Evolutionary conservation across 1,284 basidiomycete genomes (phyloP), one percentile per base, ranked within the genome.

Genomic region (Fomes fomentarius): DNA sequence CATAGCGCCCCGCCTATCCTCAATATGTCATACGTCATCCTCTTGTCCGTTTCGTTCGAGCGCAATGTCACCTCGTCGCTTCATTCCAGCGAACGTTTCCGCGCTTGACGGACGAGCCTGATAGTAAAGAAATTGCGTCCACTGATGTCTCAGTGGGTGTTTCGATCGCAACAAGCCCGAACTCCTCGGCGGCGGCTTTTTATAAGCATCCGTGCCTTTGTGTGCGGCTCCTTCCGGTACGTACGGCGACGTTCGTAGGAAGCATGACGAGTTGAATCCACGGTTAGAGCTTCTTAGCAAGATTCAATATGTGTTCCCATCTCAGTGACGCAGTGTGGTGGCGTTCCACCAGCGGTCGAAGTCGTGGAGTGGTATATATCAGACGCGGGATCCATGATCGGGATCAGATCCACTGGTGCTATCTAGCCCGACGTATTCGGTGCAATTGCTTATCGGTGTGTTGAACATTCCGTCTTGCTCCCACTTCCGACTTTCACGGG

Each of bases 1-100:
- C n/a, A n/a, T n/a, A n/a, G n/a, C n/a, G n/a, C n/a, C n/a, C n/a
- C n/a, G n/a, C n/a, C n/a, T n/a, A n/a, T n/a, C n/a, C n/a, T n/a
- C n/a, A n/a, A n/a, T n/a, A n/a, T 31, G 30, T 46, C 44, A 33
- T 46, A 47, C 33, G 31, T 47, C 45, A 37, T 17, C 22, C 14
- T 9, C 21, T 11, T 33, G 21, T n/a, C 14, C 45, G 24, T 37
- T 47, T n/a, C 34, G 26, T 34, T 35, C 31, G 19, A 15, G 26
- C 24, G 24, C 22, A 26, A 25, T n/a, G 15, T 28, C 21, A 47
- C 12, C 19, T n/a, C 25, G 47, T 21, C 41, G 38, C 39, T 19
- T 30, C n/a, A n/a, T n/a, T n/a, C n/a, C n/a, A n/a, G n/a, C n/a
- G n/a, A n/a, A n/a, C n/a, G n/a, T n/a, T n/a, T n/a, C n/a, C n/a